Base-by-base conservation (phyloP, 2,329 filamentous ascomycete genomes). In the Penicillium sp. region DNA sequence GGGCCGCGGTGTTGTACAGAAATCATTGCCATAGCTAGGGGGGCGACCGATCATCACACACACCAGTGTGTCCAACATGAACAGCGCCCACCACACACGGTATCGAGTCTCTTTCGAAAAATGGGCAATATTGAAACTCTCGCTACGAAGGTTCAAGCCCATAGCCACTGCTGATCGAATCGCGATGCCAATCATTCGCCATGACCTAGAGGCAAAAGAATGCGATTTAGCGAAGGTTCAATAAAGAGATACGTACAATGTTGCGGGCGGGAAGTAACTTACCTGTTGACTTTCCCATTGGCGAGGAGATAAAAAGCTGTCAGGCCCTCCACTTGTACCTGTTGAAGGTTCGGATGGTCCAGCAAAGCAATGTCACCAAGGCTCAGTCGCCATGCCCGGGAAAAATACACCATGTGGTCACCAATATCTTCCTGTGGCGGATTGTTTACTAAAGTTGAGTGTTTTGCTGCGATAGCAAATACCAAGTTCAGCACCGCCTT, bases 61-160 rank as follows among this genome's bases (percentile, higher is more conserved):
- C 11, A 79, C 67, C 24, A 71, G 67, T 27, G 72, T 72, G 61
- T 79, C 78, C 11, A 79, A 65, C 31, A 70, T 63, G 43, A 76
- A 76, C 3, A 79, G 58, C 16, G 76, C 72, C 74, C 76, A 79
- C 78, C 78, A 80, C 7, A 78, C 71, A 16, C 75, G 69, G 58
- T 77, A 78, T 16, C 76, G 73, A 49, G 71, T 71, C 61, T 78
- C 76, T 56, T 76, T 78, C 7, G 75, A 74, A 6, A 67, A 60
- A 51, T 73, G 67, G 5, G 67, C 63, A 31, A 78, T 63, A 19
- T 64, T 66, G 16, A 61, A 67, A 44, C 71, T 77, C 47, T 75
- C 74, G 54, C 73, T 79, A 33, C 72, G 72, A 50, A 80, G 65
- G 50, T 79, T 77, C 39, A 80, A 63, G 2, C 76, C 78, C 68